phyloP scores from a whole-genome alignment of 1,284 basidiomycete genomes.

The Tetrapyrgos nigripes region DNA sequence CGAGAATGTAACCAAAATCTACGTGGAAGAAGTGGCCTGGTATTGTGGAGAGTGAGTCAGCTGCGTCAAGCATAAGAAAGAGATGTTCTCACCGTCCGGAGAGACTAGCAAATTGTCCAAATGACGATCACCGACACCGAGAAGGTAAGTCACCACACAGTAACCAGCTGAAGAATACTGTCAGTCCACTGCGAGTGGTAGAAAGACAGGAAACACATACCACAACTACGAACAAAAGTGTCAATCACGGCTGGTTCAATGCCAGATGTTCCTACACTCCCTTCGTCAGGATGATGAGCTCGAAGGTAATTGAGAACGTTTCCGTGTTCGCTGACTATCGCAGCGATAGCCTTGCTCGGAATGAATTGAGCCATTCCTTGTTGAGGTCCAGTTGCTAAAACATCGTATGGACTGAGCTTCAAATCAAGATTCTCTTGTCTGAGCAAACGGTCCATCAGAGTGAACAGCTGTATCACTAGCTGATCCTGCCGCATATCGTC shows the following conservation, averaged over 20 bases:
- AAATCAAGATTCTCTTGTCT: conserved; percentile 96
- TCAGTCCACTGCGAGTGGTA: conserved; percentile 14
- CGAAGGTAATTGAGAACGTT: conserved; percentile 90
- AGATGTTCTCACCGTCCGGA: conserved; percentile 74
- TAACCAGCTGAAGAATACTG: conserved; percentile 79
- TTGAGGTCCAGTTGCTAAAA: conserved; percentile 89
- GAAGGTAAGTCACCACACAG: conserved; percentile 95
- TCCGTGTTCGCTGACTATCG: conserved; percentile 93
- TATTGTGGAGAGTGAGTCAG: not conserved
- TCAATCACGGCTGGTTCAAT: conserved; percentile 94
- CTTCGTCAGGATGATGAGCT: conserved; percentile 88
- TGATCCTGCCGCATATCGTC: conserved; percentile 99
- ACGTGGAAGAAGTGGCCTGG: conserved; percentile 90
- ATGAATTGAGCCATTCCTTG: conserved; percentile 99
- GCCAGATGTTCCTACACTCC: conserved; percentile 90
- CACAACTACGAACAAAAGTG: conserved; percentile 96
- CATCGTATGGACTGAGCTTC: conserved; percentile 91
- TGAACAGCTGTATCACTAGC: conserved; percentile 96
- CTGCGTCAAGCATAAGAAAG: not conserved
- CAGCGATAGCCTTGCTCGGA: conserved; percentile 93
- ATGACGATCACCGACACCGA: conserved; percentile 98
- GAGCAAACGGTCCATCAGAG: conserved; percentile 94
- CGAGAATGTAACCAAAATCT: conserved; percentile 98
- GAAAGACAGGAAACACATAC: conserved; percentile 56
- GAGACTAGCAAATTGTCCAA: conserved; percentile 94